Conservation (phyloP, 108 stramenopile genomes). For the Licmophora abbreviata region DNA sequence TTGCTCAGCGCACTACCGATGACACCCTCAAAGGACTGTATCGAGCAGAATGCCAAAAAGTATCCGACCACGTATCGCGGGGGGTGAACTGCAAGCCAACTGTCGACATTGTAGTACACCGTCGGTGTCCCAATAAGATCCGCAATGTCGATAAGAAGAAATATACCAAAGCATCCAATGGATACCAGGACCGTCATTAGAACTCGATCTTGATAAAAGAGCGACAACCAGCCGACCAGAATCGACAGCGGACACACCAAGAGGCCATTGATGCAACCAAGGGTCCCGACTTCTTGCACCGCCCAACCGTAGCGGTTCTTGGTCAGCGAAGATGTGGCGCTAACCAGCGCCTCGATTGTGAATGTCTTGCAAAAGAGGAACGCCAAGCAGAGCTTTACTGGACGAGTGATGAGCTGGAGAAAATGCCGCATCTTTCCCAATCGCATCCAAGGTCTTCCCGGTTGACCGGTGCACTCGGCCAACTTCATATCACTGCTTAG, state of each 20-base stretch:
- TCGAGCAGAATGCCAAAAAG: slow-evolving; percentile 48
- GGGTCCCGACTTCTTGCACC: slow-evolving; percentile 63
- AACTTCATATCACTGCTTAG: too few species aligned
- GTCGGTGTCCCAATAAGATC: slow-evolving; percentile 38
- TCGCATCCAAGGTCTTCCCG: too few species aligned
- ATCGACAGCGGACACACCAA: slow-evolving; percentile 75
- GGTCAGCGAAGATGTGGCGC: slow-evolving; percentile 64
- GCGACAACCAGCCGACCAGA: slow-evolving; percentile 52
- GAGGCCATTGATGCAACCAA: slow-evolving; percentile 71
- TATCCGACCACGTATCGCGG: slow-evolving; percentile 49
- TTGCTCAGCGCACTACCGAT: slow-evolving; percentile 77
- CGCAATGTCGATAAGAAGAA: slow-evolving; percentile 49
- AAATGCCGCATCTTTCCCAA: too few species aligned
- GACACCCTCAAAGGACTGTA: slow-evolving; percentile 73
- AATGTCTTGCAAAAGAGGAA: slow-evolving; percentile 81
- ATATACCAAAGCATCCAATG: slow-evolving; percentile 39
- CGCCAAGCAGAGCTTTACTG: slow-evolving; percentile 53
- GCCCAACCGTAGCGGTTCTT: slow-evolving; percentile 81
- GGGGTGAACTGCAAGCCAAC: slow-evolving; percentile 40
- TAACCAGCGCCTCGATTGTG: slow-evolving; percentile 68
- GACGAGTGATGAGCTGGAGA: slow-evolving; percentile 29
- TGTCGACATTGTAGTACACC: slow-evolving; percentile 40
- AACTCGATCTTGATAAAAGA: slow-evolving; percentile 41
- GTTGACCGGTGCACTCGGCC: too few species aligned
- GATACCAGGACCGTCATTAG: slow-evolving; percentile 44